Evolutionary conservation across 441 rosid species (phyloP), one percentile per base, ranked within the genome.

Genomic region (Erodium moschatum): DNA sequence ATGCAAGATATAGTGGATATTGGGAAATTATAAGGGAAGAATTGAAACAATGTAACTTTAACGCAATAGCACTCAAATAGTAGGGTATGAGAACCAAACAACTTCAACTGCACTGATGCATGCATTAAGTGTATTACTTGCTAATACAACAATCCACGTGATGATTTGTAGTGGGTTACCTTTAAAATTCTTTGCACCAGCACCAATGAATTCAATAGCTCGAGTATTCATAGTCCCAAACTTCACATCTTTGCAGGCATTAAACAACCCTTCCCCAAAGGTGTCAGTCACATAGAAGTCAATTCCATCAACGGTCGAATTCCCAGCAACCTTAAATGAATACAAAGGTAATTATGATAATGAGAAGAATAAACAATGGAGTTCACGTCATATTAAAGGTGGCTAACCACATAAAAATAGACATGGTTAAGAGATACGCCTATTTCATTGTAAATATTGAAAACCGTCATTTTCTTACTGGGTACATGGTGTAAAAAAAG

Each of bases 161-260:
- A 74, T 48, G 72, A 24, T 24, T 9, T 12, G 27, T 27, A 56
- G 74, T 67, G 62, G 64, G 52, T 70, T 74, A 85, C 91, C 93
- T 84, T 72, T 77, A 70, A 82, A 88, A 76, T 78, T 82, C 74
- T 75, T 78, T 68, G 93, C 93, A 73, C 93, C 93, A 68, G 87
- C 93, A 71, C 93, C 90, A 54, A 88, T 77, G 70, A 88, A 88
- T 58, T 84, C 85, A 42, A 88, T 83, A 50, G 93, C 93, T 60
- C 90, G 82, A 58, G 93, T 86, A 75, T 88, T 88, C 93, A 88
- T 86, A 63, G 90, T 86, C 70, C 89, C 90, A 80, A 88, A 88
- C 80, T 88, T 88, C n/a, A 88, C 90, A 69, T 88, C 93, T 77
- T 84, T 86, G 75, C 93, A 88, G 35, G 93, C 83, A 65, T 81